Base-by-base conservation (phyloP, 495 filamentous ascomycete genomes). In the Tuber microsphaerosporum region DNA sequence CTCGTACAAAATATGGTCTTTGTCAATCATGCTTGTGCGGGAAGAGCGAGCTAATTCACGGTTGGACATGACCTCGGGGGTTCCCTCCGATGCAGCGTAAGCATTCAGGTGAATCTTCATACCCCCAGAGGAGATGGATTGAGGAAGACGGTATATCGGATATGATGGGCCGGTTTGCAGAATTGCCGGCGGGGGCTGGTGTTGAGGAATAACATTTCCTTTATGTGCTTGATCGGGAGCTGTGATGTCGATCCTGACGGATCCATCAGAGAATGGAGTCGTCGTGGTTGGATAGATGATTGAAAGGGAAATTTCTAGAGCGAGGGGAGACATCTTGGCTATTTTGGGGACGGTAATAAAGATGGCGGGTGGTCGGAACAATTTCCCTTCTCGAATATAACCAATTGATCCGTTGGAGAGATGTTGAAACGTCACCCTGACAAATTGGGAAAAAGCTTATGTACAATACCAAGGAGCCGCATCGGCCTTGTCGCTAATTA, bases 81-180 rank as follows among this genome's bases (percentile, higher is more conserved):
- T 74, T 44, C 73, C 73, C 17, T 14, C 34, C 4, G 74, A 80
- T 34, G 69, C 44, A 34, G 74, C 72, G 56, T 82, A 82, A 31
- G 74, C 69, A 71, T 82, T 82, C 39, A 82, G 74, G 19, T 82
- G 80, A 26, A 82, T 70, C 43, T 82, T 82, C 34, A 82, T 75
- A 12, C 81, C 80, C n/a, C 80, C 80, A 16, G 80, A 82, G 65
- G 81, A 82, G 61, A 82, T 65, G 0, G 80, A 82, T 46, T 82
- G 81, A 20, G 80, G 81, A n/a, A 82, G 81, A 44, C 81, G 77
- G 37, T 82, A 82, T 42, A 82, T 10, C n/a, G 80, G 81, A 44
- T 82, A 56, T n/a, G 75, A 71, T 26, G 77, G 75, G 20, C 81
- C 81, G 17, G 81, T 80, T 6, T 73, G 68, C 46, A 81, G 76